These are phyloP conservation scores for Tinospora cordifolia DNA, from an alignment of 164 flowering plant genomes.

Conservation along the genomic window DNA sequence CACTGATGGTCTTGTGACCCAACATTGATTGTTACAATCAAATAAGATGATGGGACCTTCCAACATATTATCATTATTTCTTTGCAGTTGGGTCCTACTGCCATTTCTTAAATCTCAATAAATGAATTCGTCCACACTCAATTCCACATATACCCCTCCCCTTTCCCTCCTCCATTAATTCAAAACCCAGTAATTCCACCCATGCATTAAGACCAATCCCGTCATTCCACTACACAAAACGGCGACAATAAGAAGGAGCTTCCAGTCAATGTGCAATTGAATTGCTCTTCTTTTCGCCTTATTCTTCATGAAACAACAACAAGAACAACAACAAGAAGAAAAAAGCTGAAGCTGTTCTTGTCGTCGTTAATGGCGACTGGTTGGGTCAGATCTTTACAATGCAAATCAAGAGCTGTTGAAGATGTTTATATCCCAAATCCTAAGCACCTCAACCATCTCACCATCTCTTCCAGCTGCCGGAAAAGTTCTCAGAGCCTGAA, in stretches of 20 bases:
- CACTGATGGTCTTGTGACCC: neutral
- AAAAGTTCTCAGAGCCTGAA: conserved; percentile 44
- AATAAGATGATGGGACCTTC: neutral
- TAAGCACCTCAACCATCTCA: conserved; percentile 24
- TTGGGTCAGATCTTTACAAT: conserved; percentile 82
- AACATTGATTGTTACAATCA: neutral
- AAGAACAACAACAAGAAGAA: neutral
- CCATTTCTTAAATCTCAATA: neutral
- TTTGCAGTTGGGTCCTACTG: neutral
- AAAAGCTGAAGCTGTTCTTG: neutral
- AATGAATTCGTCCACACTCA: conserved; percentile 3
- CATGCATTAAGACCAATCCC: neutral
- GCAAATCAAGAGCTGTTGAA: conserved; percentile 71
- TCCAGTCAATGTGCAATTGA: neutral
- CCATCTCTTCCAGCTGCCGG: conserved; percentile 52
- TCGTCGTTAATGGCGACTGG: conserved; percentile 59
- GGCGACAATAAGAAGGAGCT: neutral
- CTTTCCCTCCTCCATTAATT: neutral
- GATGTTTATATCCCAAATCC: conserved; percentile 53
- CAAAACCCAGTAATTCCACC: neutral
- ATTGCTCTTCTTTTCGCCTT: too few species aligned
- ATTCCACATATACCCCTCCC: neutral
- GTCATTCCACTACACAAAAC: neutral
- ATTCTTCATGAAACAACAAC: neutral
- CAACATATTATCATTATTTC: neutral